Evolutionary conservation across 2,329 filamentous ascomycete genomes (phyloP).

Genomic region (Metarhizium anisopliae): DNA sequence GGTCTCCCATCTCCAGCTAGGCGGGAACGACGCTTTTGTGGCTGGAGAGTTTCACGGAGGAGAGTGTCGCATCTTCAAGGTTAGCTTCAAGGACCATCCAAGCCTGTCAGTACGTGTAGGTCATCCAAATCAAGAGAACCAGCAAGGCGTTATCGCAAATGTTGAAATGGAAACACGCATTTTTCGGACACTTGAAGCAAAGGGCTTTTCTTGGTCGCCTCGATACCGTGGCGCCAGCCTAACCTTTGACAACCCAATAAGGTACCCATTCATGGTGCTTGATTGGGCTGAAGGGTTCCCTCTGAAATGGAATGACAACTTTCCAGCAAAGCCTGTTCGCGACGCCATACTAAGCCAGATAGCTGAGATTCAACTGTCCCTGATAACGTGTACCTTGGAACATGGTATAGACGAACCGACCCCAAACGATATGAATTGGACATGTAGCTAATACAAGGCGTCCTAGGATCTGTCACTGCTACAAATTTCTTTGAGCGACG

Average conservation of each 20-base stretch:
- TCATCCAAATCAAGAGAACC: background rate
- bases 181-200: background rate
- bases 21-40: background rate
- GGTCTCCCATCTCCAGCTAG: background rate
- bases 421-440: background rate
- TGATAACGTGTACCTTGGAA: background rate
- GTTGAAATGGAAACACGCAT: background rate
- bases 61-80: slow-evolving; percentile 2
- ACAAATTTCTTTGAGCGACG: background rate
- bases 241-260: slow-evolving; percentile 1
- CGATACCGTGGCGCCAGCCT: slow-evolving; percentile 1
- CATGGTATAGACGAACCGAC: background rate
- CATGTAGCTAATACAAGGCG: too few relatives aligned
- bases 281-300: slow-evolving; percentile 1
- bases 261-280: slow-evolving; percentile 1
- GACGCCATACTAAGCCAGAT: background rate
- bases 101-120: slow-evolving; percentile 1
- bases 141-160: background rate
- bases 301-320: background rate
- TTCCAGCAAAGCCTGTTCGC: background rate
- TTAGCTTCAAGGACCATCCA: background rate
- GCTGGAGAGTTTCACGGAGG: background rate
- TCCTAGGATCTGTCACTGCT: background rate
- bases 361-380: slow-evolving; percentile 1
- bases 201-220: background rate